phyloP scores from a whole-genome alignment of 768 basidiomycete genomes.

The Terana coerulea region DNA sequence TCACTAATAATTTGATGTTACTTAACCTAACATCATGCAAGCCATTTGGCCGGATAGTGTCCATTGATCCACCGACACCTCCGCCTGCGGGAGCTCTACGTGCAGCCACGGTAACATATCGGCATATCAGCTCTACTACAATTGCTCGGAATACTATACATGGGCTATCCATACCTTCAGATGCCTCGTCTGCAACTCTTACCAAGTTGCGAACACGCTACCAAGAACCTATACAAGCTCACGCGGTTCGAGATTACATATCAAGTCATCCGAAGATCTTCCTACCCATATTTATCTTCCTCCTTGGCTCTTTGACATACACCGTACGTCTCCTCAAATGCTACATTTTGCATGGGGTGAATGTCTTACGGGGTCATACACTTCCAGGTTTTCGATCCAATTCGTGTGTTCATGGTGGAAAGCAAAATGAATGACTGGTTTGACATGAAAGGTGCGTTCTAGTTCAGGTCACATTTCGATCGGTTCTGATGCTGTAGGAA shows the following conservation, averaged over 20 bases:
- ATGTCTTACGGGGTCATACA: no score
- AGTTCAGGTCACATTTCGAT: neutral
- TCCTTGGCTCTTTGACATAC: slow-evolving; percentile 88
- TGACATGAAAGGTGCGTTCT: slow-evolving; percentile 58
- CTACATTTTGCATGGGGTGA: neutral
- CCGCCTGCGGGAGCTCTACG: slow-evolving; percentile 66
- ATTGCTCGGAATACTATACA: slow-evolving; percentile 83
- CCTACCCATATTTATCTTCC: slow-evolving; percentile 75
- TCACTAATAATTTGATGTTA: neutral
- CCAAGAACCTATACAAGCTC: slow-evolving; percentile 60
- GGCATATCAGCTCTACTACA: slow-evolving; percentile 61
- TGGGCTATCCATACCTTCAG: slow-evolving; percentile 39
- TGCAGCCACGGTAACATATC: slow-evolving; percentile 60
- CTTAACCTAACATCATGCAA: slow-evolving; percentile 26
- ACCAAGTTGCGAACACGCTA: slow-evolving; percentile 55
- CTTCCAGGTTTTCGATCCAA: slow-evolving; percentile 85
- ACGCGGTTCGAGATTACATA: slow-evolving; percentile 74
- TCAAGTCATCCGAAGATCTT: slow-evolving; percentile 83
- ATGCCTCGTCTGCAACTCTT: slow-evolving; percentile 22
- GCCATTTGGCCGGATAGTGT: slow-evolving; percentile 80
- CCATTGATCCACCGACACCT: slow-evolving; percentile 57
- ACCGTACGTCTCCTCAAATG: slow-evolving; percentile 48
- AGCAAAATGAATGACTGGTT: slow-evolving; percentile 83
- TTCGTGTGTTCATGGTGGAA: slow-evolving; percentile 80
- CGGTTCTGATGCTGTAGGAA: neutral